phyloP scores from a whole-genome alignment of 1,284 basidiomycete species.

The Leccinum solheimii region DNA sequence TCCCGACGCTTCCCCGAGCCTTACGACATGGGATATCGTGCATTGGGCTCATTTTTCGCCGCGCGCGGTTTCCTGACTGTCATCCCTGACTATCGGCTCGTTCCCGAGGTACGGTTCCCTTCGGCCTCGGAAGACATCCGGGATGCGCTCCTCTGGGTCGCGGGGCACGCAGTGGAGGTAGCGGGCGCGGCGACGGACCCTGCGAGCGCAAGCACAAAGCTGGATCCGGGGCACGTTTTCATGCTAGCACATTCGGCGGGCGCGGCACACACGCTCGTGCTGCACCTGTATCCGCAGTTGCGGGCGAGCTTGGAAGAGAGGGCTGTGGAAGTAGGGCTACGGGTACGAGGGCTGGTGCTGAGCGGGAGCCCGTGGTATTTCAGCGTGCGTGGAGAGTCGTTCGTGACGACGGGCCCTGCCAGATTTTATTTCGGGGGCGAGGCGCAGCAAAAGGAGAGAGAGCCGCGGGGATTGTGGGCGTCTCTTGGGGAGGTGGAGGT shows the following conservation, averaged over 20 bases:
- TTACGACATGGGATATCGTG: constrained; percentile 51
- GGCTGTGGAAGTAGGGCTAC: constrained; percentile 30
- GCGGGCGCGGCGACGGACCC: constrained; percentile 24
- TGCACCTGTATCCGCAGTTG: constrained; percentile 42
- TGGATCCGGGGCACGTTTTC: constrained; percentile 45
- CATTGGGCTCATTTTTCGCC: constrained; percentile 60
- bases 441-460: constrained; percentile 40
- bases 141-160: constrained; percentile 57
- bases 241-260: constrained; percentile 63
- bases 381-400: constrained; percentile 24
- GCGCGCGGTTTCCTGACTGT: constrained; percentile 56
- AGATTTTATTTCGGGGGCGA: constrained; percentile 48
- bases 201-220: constrained; percentile 20
- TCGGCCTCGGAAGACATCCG: constrained; percentile 52
- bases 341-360: constrained; percentile 47
- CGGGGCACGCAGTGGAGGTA: constrained; percentile 38
- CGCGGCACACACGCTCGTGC: constrained; percentile 46
- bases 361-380: constrained; percentile 47
- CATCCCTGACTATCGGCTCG: constrained; percentile 65
- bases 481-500: constrained; percentile 38
- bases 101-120: constrained; percentile 54
- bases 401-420: constrained; percentile 31
- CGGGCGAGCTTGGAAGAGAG: constrained; percentile 25
- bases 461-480: constrained; percentile 42
- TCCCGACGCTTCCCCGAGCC: constrained; percentile 47